These are phyloP conservation scores for Lachancea meyersii DNA, from an alignment of 805 yeast genomes.

Conservation along the genomic window DNA sequence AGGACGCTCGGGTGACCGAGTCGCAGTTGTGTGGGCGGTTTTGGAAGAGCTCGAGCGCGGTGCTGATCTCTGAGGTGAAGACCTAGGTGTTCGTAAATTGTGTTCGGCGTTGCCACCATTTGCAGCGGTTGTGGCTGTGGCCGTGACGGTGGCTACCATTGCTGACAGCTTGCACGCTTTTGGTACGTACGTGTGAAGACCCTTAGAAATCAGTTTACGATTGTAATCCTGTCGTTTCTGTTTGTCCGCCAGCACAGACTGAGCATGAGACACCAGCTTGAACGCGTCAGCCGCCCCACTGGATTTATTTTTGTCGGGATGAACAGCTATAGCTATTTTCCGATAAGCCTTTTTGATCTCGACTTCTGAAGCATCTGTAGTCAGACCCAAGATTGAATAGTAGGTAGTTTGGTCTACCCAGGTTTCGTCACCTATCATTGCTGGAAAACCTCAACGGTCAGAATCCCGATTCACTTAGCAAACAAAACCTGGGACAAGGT, in stretches of 20 bases:
- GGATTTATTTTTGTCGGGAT: slow-evolving; percentile 71
- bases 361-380: slow-evolving; percentile 19
- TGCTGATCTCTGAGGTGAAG: slow-evolving; percentile 1
- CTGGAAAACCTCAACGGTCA: not conserved
- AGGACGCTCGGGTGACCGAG: no score
- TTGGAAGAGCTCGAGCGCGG: not conserved
- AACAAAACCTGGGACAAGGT: no score
- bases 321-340: slow-evolving; percentile 62
- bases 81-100: slow-evolving; percentile 1
- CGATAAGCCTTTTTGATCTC: slow-evolving; percentile 72
- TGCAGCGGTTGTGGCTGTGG: not conserved
- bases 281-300: slow-evolving; percentile 30
- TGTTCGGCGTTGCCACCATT: not conserved
- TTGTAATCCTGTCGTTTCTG: slow-evolving; percentile 22
- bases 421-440: slow-evolving; percentile 11
- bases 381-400: slow-evolving; percentile 27
- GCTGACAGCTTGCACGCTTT: not conserved
- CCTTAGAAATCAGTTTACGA: slow-evolving; percentile 14
- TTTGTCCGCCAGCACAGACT: slow-evolving; percentile 26
- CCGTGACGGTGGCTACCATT: not conserved
- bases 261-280: slow-evolving; percentile 29
- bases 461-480: no score
- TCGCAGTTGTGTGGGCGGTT: not conserved
- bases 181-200: slow-evolving; percentile 17
- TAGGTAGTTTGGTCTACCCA: slow-evolving; percentile 28